Evolutionary conservation across 768 basidiomycete species (phyloP).

Genomic region (Nidula microcarpa): DNA sequence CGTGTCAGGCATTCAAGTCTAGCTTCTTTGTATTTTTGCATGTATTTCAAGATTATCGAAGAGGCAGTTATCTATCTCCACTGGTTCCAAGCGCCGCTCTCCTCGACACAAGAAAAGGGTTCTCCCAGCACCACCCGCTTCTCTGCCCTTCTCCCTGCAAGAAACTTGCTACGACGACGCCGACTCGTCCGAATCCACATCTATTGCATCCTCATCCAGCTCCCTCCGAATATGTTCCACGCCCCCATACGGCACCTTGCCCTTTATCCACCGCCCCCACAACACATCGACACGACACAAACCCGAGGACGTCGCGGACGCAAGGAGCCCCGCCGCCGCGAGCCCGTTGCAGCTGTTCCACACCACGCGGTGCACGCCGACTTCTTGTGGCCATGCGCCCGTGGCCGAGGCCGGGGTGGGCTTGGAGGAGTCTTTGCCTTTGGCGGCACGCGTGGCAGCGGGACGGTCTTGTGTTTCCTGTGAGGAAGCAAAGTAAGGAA

Average conservation of each 20-base stretch:
- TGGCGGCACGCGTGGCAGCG: conserved; percentile 31
- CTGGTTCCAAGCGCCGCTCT: too few species aligned
- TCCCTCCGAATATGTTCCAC: conserved; percentile 63
- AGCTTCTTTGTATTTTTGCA: too few species aligned
- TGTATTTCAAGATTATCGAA: too few species aligned
- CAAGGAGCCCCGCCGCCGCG: conserved; percentile 54
- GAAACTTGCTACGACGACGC: conserved; percentile 1
- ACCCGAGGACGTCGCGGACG: conserved; percentile 80
- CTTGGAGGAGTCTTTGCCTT: conserved; percentile 24
- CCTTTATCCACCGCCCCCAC: conserved; percentile 69
- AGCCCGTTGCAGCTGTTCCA: conserved; percentile 85
- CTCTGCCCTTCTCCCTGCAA: too few species aligned
- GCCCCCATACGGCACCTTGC: conserved; percentile 62
- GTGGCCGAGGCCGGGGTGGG: conserved; percentile 34
- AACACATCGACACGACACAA: conserved; percentile 83
- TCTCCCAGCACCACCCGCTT: too few species aligned
- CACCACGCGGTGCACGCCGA: conserved; percentile 70
- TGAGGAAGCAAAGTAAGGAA: conserved; percentile 3
- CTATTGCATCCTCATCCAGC: conserved; percentile 40
- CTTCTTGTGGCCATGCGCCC: conserved; percentile 77
- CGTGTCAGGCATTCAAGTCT: too few species aligned
- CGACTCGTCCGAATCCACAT: conserved; percentile 37
- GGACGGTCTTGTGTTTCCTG: conserved; percentile 52
- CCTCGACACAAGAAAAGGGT: too few species aligned
- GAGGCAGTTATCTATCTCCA: too few species aligned